These are phyloP conservation scores for Talaromyces sp. DNA, from an alignment of 2,329 filamentous ascomycete genomes.

Conservation along the genomic window DNA sequence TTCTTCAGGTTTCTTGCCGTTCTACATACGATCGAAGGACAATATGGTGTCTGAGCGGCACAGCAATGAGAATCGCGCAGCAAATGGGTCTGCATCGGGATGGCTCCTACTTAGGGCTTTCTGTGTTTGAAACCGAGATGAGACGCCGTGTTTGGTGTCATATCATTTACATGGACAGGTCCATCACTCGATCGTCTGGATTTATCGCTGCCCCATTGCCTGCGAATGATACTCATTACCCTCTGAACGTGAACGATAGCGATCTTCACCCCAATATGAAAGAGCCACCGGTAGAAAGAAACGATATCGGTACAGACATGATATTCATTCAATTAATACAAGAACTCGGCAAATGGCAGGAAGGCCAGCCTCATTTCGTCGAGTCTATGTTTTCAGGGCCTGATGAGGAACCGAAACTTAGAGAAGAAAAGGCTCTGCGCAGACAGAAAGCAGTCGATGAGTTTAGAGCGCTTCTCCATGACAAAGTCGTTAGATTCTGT, in stretches of 20 bases:
- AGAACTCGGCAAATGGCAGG: slow-evolving; percentile 46
- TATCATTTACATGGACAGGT: slow-evolving; percentile 30
- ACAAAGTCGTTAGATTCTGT: slow-evolving; percentile 56
- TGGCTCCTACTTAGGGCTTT: slow-evolving; percentile 48
- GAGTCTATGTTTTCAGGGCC: slow-evolving; percentile 37
- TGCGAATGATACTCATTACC: slow-evolving; percentile 45
- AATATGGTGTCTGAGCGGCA: slow-evolving; percentile 44
- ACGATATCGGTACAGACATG: slow-evolving; percentile 49
- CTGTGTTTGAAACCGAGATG: slow-evolving; percentile 53
- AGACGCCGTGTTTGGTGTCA: slow-evolving; percentile 55
- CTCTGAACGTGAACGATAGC: slow-evolving; percentile 54
- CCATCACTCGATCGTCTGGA: slow-evolving; percentile 11
- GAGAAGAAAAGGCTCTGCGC: neutral
- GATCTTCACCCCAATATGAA: slow-evolving; percentile 51
- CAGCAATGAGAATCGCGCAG: slow-evolving; percentile 44
- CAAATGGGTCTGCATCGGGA: slow-evolving; percentile 54
- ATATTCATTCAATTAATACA: slow-evolving; percentile 53
- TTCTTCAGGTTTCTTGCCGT: slow-evolving; percentile 36
- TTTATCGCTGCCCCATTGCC: slow-evolving; percentile 9
- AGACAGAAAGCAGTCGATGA: slow-evolving; percentile 41
- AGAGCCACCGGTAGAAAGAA: slow-evolving; percentile 49
- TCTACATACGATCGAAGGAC: slow-evolving; percentile 46
- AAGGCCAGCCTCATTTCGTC: neutral
- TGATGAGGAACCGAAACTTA: slow-evolving; percentile 28
- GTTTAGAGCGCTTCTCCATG: slow-evolving; percentile 54